Conservation (phyloP, 306 rosid genomes). For the Nissolia schottii region DNA sequence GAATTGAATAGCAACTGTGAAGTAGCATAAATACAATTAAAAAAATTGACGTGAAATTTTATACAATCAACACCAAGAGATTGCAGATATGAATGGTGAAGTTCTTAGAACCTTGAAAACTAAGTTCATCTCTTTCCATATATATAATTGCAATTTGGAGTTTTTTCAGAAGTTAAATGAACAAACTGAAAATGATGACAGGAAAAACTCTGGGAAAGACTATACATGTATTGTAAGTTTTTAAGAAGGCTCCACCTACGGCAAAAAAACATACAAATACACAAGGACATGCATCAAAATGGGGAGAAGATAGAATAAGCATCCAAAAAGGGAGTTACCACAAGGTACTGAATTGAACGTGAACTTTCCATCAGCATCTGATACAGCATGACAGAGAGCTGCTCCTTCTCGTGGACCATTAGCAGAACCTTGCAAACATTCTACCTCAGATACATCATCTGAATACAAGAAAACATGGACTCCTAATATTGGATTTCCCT, state of each 20-base stretch:
- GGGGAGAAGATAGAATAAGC: conserved; percentile 6
- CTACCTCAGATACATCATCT: conserved; percentile 75
- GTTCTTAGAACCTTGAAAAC: conserved; percentile 17
- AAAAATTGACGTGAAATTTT: neutral
- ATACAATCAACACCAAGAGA: conserved; percentile 1
- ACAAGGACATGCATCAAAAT: neutral
- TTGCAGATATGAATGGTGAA: neutral
- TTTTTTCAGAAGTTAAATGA: conserved; percentile 9
- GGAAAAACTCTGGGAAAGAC: neutral
- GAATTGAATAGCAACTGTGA: neutral
- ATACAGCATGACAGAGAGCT: conserved; percentile 81
- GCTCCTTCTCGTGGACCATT: conserved; percentile 50
- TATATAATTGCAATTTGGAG: neutral
- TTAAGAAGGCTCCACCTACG: conserved; percentile 3
- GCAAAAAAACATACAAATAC: neutral
- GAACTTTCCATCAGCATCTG: conserved; percentile 88
- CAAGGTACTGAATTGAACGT: conserved; percentile 79
- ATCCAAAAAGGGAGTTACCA: conserved; percentile 52
- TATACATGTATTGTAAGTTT: neutral
- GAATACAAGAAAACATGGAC: conserved; percentile 83
- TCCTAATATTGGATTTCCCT: conserved; percentile 98
- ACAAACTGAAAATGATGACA: neutral
- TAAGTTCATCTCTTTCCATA: neutral
- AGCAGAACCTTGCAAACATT: conserved; percentile 86
- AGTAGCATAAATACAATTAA: neutral